Percentiles rank a stretch among this genome's conserved stretches.
Conservation (phyloP, 352 stramenopile species). For the Pythium brassicae region DNA sequence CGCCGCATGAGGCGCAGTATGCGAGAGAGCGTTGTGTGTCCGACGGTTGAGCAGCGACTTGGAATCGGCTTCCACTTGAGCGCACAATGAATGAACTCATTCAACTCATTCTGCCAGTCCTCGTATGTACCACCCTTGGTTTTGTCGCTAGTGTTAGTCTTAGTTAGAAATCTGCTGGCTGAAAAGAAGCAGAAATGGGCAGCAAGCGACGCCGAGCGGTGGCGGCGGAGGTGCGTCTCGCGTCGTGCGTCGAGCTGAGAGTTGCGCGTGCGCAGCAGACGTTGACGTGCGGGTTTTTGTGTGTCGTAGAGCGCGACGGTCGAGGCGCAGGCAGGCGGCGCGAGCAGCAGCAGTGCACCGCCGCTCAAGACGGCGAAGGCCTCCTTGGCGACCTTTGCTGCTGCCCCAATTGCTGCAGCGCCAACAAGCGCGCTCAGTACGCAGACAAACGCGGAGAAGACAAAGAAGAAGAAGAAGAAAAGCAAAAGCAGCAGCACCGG, state of each 20-base stretch:
- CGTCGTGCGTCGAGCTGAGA: not conserved
- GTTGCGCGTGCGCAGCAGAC: not conserved
- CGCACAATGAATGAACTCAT: too few relatives aligned
- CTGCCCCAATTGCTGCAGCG: not conserved
- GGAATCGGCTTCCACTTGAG: too few relatives aligned
- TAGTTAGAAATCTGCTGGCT: constrained; percentile 4
- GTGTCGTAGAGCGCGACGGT: too few relatives aligned
- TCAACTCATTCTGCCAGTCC: too few relatives aligned
- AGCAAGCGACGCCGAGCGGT: constrained; percentile 17
- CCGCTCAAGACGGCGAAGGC: too few relatives aligned
- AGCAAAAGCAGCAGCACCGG: constrained; percentile 32
- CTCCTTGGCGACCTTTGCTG: not conserved
- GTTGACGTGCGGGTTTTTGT: not conserved
- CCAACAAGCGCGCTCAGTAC: not conserved
- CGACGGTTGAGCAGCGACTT: too few relatives aligned
- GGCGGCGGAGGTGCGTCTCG: constrained; percentile 11
- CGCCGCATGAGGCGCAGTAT: too few relatives aligned
- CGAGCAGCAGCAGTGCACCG: not conserved
- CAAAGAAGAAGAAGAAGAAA: constrained; percentile 61
- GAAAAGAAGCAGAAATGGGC: constrained; percentile 15
- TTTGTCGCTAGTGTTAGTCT: too few relatives aligned
- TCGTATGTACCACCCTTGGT: too few relatives aligned
- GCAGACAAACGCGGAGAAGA: constrained; percentile 12
- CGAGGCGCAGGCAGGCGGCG: not conserved
- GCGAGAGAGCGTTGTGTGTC: too few relatives aligned